These are phyloP conservation scores for Podila clonocystis DNA, from an alignment of 192 early-diverging fungal species.

Conservation along the genomic window DNA sequence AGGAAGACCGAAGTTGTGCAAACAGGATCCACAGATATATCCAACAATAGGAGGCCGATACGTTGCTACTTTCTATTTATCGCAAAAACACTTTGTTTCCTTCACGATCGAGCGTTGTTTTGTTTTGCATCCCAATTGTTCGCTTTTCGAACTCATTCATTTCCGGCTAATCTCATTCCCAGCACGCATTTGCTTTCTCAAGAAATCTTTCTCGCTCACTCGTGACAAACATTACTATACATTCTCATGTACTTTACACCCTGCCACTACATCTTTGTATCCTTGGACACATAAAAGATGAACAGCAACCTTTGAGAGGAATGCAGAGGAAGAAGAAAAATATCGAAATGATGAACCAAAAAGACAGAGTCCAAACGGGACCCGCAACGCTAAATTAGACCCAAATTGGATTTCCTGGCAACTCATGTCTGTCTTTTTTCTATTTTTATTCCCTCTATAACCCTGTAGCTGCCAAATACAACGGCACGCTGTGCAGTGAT, in stretches of 20 bases:
- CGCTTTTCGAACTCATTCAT: background rate
- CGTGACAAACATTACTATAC: background rate
- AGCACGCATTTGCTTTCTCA: background rate
- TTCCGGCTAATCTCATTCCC: slow-evolving; percentile 1
- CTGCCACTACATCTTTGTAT: no score
- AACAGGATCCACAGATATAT: background rate
- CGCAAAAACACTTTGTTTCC: background rate
- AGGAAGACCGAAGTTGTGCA: no score
- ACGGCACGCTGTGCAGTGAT: slow-evolving; percentile 23
- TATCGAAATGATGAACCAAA: no score
- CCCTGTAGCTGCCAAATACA: slow-evolving; percentile 18
- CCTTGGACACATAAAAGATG: no score
- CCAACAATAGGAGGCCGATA: background rate
- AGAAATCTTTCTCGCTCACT: background rate
- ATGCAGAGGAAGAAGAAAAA: no score
- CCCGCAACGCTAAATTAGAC: no score
- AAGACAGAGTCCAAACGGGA: no score
- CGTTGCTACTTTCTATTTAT: background rate
- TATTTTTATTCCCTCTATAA: background rate
- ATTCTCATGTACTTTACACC: background rate
- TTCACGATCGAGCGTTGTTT: background rate
- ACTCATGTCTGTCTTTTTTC: background rate
- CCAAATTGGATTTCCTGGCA: background rate
- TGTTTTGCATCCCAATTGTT: background rate
- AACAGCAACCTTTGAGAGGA: no score